These are phyloP conservation scores for Aspergillus sclerotiicarbonarius DNA, from an alignment of 495 filamentous ascomycete species.

Conservation along the genomic window DNA sequence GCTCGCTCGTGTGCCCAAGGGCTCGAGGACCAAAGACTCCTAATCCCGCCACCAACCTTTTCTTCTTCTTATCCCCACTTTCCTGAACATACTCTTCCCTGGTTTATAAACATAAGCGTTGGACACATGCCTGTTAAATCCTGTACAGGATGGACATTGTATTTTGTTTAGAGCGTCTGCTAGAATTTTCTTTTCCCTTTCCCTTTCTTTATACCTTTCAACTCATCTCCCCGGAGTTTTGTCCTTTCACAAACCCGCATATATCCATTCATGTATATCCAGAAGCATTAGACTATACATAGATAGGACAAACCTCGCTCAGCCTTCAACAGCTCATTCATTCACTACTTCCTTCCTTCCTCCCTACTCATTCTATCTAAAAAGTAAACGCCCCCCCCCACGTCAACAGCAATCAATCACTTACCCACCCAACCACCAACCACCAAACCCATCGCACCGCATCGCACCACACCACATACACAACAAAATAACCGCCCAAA, in stretches of 20 bases:
- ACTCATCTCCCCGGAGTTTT: background rate
- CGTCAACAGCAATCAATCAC: too few relatives aligned
- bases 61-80: background rate
- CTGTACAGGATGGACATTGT: background rate
- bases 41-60: background rate
- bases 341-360: too few relatives aligned
- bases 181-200: constrained; percentile 6
- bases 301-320: background rate
- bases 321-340: background rate
- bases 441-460: too few relatives aligned
- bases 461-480: too few relatives aligned
- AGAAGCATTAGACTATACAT: background rate
- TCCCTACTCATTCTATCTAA: too few relatives aligned
- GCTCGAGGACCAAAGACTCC: constrained; percentile 32
- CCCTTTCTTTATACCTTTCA: constrained; percentile 4
- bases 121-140: too few relatives aligned
- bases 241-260: background rate
- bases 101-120: background rate
- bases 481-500: too few relatives aligned
- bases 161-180: background rate
- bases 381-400: too few relatives aligned
- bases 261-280: background rate
- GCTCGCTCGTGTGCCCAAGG: constrained; percentile 74
- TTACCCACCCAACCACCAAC: too few relatives aligned
- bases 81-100: background rate